These are phyloP conservation scores for Polyporus tsugae DNA, from an alignment of 1,284 basidiomycete genomes.

Conservation along the genomic window DNA sequence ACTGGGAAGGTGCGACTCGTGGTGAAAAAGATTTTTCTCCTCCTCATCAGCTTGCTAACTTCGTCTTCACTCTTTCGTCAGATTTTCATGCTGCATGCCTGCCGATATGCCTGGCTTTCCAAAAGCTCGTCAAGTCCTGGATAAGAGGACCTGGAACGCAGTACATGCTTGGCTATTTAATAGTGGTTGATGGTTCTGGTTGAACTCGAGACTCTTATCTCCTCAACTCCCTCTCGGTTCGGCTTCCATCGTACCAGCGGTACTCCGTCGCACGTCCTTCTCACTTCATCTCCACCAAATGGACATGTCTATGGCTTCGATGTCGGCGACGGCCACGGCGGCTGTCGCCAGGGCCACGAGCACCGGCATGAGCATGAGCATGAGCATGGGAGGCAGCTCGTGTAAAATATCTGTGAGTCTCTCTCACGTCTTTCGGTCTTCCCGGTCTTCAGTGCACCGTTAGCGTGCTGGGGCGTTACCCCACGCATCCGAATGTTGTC, in stretches of 20 bases:
- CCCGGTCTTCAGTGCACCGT: neutral
- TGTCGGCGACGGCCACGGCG: constrained; percentile 5
- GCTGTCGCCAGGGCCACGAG: constrained; percentile 12
- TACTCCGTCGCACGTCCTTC: neutral
- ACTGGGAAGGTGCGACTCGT: constrained; percentile 6
- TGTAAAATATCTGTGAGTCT: constrained; percentile 20
- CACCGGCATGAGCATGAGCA: neutral
- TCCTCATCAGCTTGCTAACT: neutral
- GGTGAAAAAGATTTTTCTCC: constrained; percentile 1
- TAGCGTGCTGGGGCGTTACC: neutral
- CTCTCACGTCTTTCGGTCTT: neutral
- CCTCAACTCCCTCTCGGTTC: neutral
- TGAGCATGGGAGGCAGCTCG: constrained; percentile 15
- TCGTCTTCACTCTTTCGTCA: neutral
- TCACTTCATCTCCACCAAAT: neutral
- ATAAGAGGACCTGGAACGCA: neutral
- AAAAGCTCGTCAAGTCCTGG: neutral
- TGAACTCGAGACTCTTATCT: neutral
- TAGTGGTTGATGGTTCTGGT: neutral
- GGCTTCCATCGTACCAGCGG: neutral
- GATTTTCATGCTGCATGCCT: neutral
- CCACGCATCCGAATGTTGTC: too few species aligned
- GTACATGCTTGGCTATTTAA: neutral
- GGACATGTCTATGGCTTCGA: constrained; percentile 11
- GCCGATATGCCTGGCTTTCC: neutral